phyloP scores from a whole-genome alignment of 495 filamentous ascomycete species.

The Lophiostoma macrostomum region DNA sequence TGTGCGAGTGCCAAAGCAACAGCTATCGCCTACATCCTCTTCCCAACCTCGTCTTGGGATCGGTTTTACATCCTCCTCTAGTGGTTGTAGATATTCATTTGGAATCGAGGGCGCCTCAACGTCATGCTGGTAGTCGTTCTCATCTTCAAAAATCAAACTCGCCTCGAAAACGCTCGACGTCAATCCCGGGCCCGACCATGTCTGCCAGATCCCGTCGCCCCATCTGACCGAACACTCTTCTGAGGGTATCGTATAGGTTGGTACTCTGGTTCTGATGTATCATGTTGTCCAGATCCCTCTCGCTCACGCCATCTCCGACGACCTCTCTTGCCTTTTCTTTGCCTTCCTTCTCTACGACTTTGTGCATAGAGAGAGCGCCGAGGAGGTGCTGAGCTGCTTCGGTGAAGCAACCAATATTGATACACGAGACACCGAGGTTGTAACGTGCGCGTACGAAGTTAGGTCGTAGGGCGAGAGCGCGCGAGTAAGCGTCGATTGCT shows the following conservation, averaged over 20 bases:
- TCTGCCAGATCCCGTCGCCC: constrained; percentile 81
- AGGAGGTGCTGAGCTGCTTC: constrained; percentile 95
- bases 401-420: constrained; percentile 92
- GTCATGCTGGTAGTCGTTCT: not conserved
- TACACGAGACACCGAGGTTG: constrained; percentile 93
- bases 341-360: constrained; percentile 81
- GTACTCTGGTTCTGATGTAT: constrained; percentile 91
- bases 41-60: not conserved
- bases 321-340: constrained; percentile 79
- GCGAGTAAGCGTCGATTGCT: constrained; percentile 93
- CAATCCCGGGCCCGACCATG: constrained; percentile 80
- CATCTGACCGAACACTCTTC: constrained; percentile 94
- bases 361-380: constrained; percentile 93
- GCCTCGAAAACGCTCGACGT: constrained; percentile 81
- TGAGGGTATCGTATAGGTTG: constrained; percentile 88
- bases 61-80: not conserved
- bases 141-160: constrained; percentile 69
- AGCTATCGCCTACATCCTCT: constrained; percentile 19
- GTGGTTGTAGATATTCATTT: not conserved
- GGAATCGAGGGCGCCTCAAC: not conserved
- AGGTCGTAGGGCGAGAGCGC: constrained; percentile 78
- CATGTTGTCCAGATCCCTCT: constrained; percentile 74
- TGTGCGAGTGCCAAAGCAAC: constrained; percentile 14
- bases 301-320: constrained; percentile 59
- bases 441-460: constrained; percentile 97